These are phyloP conservation scores for Lentinula raphanica DNA, from an alignment of 768 basidiomycete genomes.

Conservation along the genomic window DNA sequence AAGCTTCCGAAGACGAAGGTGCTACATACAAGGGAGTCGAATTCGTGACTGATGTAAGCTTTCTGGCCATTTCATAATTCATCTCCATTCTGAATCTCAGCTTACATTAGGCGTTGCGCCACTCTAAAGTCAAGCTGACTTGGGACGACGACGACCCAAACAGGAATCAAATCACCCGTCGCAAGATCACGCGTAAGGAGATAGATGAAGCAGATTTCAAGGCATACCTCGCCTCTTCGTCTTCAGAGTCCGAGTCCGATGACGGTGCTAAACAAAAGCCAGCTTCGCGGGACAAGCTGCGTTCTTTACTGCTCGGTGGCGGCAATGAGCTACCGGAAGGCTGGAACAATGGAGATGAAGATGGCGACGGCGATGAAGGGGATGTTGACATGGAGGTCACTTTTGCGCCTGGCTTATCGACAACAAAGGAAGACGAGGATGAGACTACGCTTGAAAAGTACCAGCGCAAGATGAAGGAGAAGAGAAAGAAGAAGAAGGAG, in stretches of 20 bases:
- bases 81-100: background rate
- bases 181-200: constrained; percentile 73
- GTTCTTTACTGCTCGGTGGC: constrained; percentile 68
- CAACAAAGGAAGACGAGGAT: constrained; percentile 46
- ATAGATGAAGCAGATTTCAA: constrained; percentile 90
- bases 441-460: constrained; percentile 90
- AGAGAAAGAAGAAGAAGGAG: constrained; percentile 75
- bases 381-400: constrained; percentile 93
- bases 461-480: constrained; percentile 85
- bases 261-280: constrained; percentile 34
- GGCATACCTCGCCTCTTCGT: constrained; percentile 68
- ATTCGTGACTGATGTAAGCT: constrained; percentile 85
- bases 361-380: constrained; percentile 32
- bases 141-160: constrained; percentile 98
- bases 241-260: constrained; percentile 57
- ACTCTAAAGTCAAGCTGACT: constrained; percentile 95
- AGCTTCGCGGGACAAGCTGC: constrained; percentile 61
- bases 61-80: background rate
- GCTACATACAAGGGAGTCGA: constrained; percentile 70
- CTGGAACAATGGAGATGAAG: constrained; percentile 52
- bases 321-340: constrained; percentile 77
- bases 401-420: constrained; percentile 80
- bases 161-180: constrained; percentile 73
- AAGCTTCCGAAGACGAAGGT: constrained; percentile 57
- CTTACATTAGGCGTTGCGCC: constrained; percentile 76